These are phyloP conservation scores for Phytophthora foliorum DNA, from an alignment of 352 stramenopile genomes.

Conservation along the genomic window DNA sequence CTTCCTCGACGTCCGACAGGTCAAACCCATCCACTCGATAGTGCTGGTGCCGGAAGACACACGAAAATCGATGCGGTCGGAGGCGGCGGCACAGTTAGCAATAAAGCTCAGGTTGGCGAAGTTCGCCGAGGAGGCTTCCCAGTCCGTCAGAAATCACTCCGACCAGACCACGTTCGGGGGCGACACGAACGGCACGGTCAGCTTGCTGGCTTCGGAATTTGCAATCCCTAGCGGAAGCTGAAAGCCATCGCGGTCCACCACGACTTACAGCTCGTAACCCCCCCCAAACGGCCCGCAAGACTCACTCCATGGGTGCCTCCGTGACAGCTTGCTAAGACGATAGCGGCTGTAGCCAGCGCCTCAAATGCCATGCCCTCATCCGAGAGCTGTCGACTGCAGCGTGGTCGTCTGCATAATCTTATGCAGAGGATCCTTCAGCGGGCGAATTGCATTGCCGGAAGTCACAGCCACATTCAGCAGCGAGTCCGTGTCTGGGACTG, in stretches of 20 bases:
- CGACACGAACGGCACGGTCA: conserved; percentile 8
- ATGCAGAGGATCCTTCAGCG: neutral
- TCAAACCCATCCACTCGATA: neutral
- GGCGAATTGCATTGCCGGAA: neutral
- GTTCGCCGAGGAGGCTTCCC: neutral
- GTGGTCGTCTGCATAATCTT: neutral
- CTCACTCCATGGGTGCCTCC: neutral
- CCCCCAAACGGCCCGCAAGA: neutral
- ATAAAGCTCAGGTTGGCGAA: conserved; percentile 2
- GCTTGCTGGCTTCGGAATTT: neutral
- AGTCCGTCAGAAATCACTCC: conserved; percentile 3
- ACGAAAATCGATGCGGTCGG: neutral
- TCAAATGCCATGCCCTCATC: neutral
- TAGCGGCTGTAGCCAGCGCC: neutral
- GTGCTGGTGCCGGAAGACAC: neutral
- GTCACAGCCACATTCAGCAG: conserved; percentile 2
- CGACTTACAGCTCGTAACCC: conserved; percentile 7
- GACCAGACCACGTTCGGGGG: conserved; percentile 2
- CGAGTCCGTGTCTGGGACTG: neutral
- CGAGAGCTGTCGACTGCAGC: neutral
- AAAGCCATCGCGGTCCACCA: neutral
- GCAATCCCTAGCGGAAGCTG: neutral
- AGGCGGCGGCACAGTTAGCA: too few species aligned
- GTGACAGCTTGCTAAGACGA: neutral
- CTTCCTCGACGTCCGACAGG: neutral